Conservation (phyloP, 192 early-diverging fungal species). For the Spinellus fusiger region DNA sequence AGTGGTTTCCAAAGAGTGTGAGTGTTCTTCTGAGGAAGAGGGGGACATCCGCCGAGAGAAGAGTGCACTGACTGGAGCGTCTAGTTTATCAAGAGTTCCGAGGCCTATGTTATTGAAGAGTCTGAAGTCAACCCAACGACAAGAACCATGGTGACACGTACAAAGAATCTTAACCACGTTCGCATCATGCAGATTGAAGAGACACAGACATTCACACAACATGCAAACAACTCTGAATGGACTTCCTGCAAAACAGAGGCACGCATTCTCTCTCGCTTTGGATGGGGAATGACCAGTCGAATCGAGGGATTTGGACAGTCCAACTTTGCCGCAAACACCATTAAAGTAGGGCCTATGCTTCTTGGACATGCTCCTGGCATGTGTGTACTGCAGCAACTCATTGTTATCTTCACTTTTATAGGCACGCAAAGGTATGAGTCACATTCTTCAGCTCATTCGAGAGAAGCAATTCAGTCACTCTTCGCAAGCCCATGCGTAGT, state of each 20-base stretch:
- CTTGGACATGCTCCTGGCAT: not conserved
- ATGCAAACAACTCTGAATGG: conserved; percentile 45
- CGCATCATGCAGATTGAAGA: conserved; percentile 93
- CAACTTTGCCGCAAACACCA: conserved; percentile 77
- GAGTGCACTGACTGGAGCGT: not conserved
- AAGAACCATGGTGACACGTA: conserved; percentile 75
- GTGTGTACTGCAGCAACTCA: not conserved
- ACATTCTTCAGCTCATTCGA: conserved; percentile 23
- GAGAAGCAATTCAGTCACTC: conserved; percentile 10
- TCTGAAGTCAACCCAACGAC: conserved; percentile 73
- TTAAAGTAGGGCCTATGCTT: conserved; percentile 38
- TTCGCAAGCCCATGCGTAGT: not conserved
- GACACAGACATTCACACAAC: conserved; percentile 65
- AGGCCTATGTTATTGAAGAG: conserved; percentile 90
- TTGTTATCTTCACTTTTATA: not conserved
- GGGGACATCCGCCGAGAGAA: not conserved
- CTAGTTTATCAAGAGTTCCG: conserved; percentile 73
- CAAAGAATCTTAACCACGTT: conserved; percentile 89
- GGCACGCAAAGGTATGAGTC: conserved; percentile 24
- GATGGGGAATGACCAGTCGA: conserved; percentile 73
- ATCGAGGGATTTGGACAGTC: conserved; percentile 88
- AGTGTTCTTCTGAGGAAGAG: too few relatives aligned
- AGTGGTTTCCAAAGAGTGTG: conserved; percentile 71
- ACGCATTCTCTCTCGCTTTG: conserved; percentile 81
- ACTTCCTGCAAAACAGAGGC: conserved; percentile 79